Evolutionary conservation across 192 early-diverging fungal species (phyloP), one percentile per base, ranked within the genome.

Genomic region (Coemansia sp.): DNA sequence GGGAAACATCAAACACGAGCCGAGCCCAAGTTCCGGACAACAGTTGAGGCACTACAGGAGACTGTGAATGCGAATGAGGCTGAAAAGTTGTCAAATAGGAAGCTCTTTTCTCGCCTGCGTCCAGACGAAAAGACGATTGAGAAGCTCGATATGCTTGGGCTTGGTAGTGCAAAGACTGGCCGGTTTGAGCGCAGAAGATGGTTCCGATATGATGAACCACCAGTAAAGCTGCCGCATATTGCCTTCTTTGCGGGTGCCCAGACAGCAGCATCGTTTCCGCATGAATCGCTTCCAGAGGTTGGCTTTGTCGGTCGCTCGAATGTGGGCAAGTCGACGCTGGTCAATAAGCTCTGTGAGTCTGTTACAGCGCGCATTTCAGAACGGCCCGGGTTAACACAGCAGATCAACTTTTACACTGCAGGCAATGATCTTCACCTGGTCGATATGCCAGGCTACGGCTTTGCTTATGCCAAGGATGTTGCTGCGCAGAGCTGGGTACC

Each of bases 391-490:
- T 62, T 90, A 21, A 92, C 90, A n/a, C 88, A 86, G 62, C 88
- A 90, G 80, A 67, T 92, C 59, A 92, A 92, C 76, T 92, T 90
- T 78, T 92, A 88, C 68, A 79, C 83, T 14, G 88, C 82, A 16
- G 83, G 80, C 16, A 72, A 72, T 10, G 81, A 85, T 54, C 86
- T 90, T 56, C 78, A 83, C 50, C 74, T 92, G 53, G 82, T 90
- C 3, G 90, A 92, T 65, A 90, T 92, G 90, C 90, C 90, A 7
- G 90, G 90, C 49, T 91, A 91, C 68, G 90, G 90, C 27, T 92
- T 92, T 74, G 90, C 90, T 3, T 89, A 83, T 75, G 88, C 81
- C 23, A 86, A 90, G 44, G 87, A 90, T n/a, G 83, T 82, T 34
- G 67, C 76, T 21, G 61, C 75, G 25, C 19, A 59, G 26, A 34